Evolutionary conservation across 495 filamentous ascomycete species (phyloP).

Genomic region (Polyplosphaeria fusca): DNA sequence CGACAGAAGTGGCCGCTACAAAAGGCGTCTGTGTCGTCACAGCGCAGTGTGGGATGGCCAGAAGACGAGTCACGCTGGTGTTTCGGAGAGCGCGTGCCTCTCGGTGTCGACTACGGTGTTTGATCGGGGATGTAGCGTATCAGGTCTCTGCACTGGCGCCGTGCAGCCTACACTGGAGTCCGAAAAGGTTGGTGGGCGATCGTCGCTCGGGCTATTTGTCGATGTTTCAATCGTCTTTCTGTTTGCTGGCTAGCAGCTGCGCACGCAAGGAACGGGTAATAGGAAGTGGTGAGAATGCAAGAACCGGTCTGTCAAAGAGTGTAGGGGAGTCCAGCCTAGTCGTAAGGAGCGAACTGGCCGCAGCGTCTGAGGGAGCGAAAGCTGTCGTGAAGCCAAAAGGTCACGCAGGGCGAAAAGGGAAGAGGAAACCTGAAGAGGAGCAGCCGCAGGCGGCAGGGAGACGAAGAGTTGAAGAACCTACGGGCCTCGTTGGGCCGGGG

Average conservation of each 20-base stretch:
- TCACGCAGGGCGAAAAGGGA: constrained; percentile 45
- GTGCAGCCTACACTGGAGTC: background rate
- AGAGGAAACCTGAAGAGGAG: constrained; percentile 42
- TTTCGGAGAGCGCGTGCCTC: constrained; percentile 13
- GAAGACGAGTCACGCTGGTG: constrained; percentile 11
- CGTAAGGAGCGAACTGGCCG: constrained; percentile 46
- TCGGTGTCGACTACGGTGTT: constrained; percentile 17
- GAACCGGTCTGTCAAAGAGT: constrained; percentile 34
- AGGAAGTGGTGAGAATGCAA: constrained; percentile 9
- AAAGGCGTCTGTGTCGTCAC: constrained; percentile 1
- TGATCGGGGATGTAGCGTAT: constrained; percentile 12
- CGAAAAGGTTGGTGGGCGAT: background rate
- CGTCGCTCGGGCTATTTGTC: background rate
- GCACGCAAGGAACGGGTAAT: background rate
- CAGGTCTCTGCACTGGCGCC: too few species aligned
- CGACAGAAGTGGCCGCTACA: background rate
- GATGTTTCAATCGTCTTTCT: background rate
- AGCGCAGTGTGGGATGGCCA: constrained; percentile 8
- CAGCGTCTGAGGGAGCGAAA: constrained; percentile 18
- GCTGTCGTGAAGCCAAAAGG: constrained; percentile 11
- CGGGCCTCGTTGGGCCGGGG: background rate
- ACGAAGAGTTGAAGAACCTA: constrained; percentile 11
- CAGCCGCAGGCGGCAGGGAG: constrained; percentile 34
- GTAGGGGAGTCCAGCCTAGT: constrained; percentile 29
- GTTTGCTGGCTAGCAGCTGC: constrained; percentile 29